Evolutionary conservation across 805 yeast genomes (phyloP), one percentile per base, ranked within the genome.

Genomic region (Candida methanosorbosa): DNA sequence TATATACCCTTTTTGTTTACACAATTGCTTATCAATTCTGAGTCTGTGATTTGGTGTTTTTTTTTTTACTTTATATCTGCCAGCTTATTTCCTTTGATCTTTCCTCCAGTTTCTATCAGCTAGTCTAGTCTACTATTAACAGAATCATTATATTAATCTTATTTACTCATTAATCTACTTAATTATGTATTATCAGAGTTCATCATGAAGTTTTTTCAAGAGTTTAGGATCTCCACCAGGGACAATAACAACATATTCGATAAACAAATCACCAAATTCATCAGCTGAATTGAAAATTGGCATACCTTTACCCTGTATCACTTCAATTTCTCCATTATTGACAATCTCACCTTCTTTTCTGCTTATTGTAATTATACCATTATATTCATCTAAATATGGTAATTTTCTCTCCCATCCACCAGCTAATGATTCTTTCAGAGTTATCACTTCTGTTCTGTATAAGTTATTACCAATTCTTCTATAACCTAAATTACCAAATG

Each of bases 321-420:
- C 56, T 54, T 92, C 95, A 7, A 81, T 64, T 44, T 85, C 82
- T 3, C 94, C 94, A 48, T 76, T 63, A 30, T 61, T 43, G 2
- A 83, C 76, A 9, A 66, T 49, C 22, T 60, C 60, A 15, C 88
- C 87, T 8, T 46, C 41, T 2, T 49, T 44, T 38, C 95, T 69
- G 25, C 57, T 39, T 4, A 86, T 34, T 0, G 43, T 46, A 2
- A 76, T 54, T 16, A 68, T 52, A 21, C 61, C 60, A 32, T 74
- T 70, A 21, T 68, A 69, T 16, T 64, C 65, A 51, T 83, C 95
- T 36, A 92, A 70, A 41, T 77, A 80, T 28, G 67, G 70, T 18
- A 92, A 65, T 5, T 57, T 56, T 36, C 95, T 66, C 26, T 57
- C 49, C 98, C 98, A 92, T 14, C 79, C 85, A 14, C 98, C 98